Evolutionary conservation across 2,329 filamentous ascomycete species (phyloP).

Genomic region (Diaporthe vexans): DNA sequence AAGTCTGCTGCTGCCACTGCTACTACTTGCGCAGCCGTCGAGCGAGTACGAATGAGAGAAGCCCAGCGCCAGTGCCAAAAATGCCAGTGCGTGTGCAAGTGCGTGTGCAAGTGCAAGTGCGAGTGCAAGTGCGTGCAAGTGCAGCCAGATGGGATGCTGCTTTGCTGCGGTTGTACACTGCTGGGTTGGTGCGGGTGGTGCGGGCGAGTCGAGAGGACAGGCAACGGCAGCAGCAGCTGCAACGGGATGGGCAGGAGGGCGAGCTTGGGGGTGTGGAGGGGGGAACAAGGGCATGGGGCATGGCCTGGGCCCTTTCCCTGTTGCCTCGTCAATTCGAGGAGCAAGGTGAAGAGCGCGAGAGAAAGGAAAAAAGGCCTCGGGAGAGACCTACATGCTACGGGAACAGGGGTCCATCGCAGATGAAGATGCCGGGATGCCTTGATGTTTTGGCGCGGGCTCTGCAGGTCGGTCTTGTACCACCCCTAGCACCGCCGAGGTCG

Average conservation of each 20-base stretch:
- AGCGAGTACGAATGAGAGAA: no score
- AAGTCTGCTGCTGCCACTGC: slow-evolving; percentile 8
- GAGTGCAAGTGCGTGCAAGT: slow-evolving; percentile 1
- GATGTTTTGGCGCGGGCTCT: slow-evolving; percentile 26
- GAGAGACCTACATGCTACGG: slow-evolving; percentile 20
- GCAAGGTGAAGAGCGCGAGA: not conserved
- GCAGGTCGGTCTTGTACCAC: slow-evolving; percentile 25
- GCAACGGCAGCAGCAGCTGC: not conserved
- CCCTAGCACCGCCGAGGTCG: slow-evolving; percentile 20
- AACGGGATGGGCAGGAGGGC: not conserved
- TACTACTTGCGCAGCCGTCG: no score
- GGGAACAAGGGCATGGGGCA: not conserved
- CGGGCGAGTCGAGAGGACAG: slow-evolving; percentile 26
- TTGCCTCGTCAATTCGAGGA: slow-evolving; percentile 23
- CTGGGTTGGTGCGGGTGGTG: not conserved
- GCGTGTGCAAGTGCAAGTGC: slow-evolving; percentile 13
- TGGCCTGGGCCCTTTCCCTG: slow-evolving; percentile 13
- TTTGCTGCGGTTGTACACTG: not conserved
- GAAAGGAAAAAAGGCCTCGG: slow-evolving; percentile 19
- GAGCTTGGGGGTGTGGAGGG: not conserved
- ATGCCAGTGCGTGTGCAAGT: slow-evolving; percentile 1
- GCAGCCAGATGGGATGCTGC: slow-evolving; percentile 10
- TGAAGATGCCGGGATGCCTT: slow-evolving; percentile 34
- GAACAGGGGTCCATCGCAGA: slow-evolving; percentile 32
- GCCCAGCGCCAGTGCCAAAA: no score